Base-by-base conservation (phyloP, 768 basidiomycete species). In the Nevesoporus exiguus region DNA sequence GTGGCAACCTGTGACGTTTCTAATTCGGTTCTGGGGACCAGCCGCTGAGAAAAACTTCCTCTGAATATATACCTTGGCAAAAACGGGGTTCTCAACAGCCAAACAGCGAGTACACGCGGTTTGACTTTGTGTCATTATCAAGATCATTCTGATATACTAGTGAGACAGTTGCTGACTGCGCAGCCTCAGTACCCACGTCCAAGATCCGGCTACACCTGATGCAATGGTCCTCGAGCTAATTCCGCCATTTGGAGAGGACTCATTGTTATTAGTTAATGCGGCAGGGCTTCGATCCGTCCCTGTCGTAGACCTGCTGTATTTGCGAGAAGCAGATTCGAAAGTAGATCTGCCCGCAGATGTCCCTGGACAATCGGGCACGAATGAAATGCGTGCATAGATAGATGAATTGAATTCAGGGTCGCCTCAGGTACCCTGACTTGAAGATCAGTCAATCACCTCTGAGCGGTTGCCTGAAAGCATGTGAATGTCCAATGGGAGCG, bases 361-460 rank as follows among this genome's bases (percentile, higher is more conserved):
- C 60, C 64, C 66, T 66, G 64, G 57, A 44, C 36, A 60, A 54
- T 56, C 62, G 49, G 58, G 22, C 25, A 43, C 14, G 55, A 64
- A 64, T 64, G 64, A 65, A 67, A 41, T 42, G 44, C 60, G 58
- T 52, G 44, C 51, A 47, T 8, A 10, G 17, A 27, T 43, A 47
- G 56, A 63, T 67, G 58, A 63, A 57, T 61, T n/a, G n/a, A n/a
- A n/a, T n/a, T n/a, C 66, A 66, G 65, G 66, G 66, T 61, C 66
- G 49, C 22, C 19, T 57, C 66, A 58, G 63, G 61, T 58, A 63
- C 63, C 27, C 24, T 36, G 17, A 39, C 21, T 22, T 43, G 49
- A 56, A 56, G 56, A 65, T 66, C 55, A 54, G 43, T 46, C 27
- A 34, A 65, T 62, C 58, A 55, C 22, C 24, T 27, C 7, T 8